Percentiles rank a stretch among this genome's conserved stretches.
Conservation (phyloP, 129 eudicot species). For the Centrapalus pauciflorus region DNA sequence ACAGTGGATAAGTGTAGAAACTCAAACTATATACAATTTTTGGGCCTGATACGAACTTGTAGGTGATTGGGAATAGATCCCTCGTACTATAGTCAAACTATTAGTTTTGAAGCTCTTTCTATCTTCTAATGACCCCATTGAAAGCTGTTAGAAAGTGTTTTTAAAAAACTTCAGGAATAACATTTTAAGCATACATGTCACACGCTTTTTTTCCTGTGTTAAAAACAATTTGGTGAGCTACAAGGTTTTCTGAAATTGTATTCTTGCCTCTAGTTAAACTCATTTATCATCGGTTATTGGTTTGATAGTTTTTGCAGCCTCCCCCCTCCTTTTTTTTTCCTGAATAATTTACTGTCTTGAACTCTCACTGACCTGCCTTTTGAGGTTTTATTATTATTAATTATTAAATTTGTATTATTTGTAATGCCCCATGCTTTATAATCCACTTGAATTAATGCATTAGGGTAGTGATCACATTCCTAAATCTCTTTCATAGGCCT, state of each 20-base stretch:
- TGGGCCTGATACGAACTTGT: too few species aligned
- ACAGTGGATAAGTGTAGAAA: neutral
- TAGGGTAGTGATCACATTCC: too few species aligned
- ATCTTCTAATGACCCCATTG: too few species aligned
- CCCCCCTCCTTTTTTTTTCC: too few species aligned
- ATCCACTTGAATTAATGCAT: neutral
- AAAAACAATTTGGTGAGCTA: neutral
- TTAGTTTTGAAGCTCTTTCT: too few species aligned
- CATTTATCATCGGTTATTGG: neutral
- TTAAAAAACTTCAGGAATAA: neutral
- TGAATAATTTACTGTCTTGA: too few species aligned
- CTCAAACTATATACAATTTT: neutral
- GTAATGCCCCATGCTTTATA: neutral
- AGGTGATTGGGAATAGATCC: neutral
- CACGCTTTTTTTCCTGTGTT: too few species aligned
- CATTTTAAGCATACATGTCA: neutral
- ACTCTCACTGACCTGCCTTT: too few species aligned
- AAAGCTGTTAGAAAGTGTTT: neutral
- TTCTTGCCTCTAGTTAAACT: constrained; percentile 1
- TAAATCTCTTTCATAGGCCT: too few species aligned
- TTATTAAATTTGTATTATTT: neutral
- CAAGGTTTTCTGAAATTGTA: neutral
- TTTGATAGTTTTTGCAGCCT: neutral
- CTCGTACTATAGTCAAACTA: too few species aligned
- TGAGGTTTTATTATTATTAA: neutral